Conservation (phyloP, 2,329 filamentous ascomycete species). For the Clarireedia homoeocarpa region DNA sequence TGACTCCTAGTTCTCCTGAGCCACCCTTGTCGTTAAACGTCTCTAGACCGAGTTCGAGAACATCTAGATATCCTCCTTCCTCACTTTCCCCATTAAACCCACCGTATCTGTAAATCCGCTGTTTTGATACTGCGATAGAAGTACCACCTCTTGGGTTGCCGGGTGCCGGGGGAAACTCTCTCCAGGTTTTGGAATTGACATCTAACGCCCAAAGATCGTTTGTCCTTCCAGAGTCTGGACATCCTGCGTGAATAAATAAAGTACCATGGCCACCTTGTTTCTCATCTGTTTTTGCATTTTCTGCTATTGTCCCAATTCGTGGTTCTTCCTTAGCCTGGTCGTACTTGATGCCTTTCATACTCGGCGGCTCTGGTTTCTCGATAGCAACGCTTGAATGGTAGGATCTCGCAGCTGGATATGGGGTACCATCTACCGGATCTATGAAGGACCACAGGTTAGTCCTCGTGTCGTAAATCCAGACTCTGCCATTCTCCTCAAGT, state of each 20-base stretch:
- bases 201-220: slow-evolving; percentile 75
- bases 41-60: slow-evolving; percentile 50
- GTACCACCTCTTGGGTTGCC: slow-evolving; percentile 59
- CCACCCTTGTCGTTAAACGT: slow-evolving; percentile 43
- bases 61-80: slow-evolving; percentile 64
- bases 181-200: slow-evolving; percentile 57
- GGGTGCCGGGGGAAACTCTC: slow-evolving; percentile 57
- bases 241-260: slow-evolving; percentile 71
- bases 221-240: slow-evolving; percentile 50
- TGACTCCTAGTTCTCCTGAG: slow-evolving; percentile 42
- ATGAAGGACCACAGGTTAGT: slow-evolving; percentile 57
- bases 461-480: slow-evolving; percentile 69
- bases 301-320: slow-evolving; percentile 49
- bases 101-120: slow-evolving; percentile 68
- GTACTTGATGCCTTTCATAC: slow-evolving; percentile 20
- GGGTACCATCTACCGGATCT: slow-evolving; percentile 42
- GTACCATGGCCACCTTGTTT: slow-evolving; percentile 58
- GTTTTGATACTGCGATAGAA: slow-evolving; percentile 55
- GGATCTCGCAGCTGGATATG: slow-evolving; percentile 57
- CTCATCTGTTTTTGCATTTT: slow-evolving; percentile 47
- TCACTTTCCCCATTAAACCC: slow-evolving; percentile 67
- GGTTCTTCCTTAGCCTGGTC: slow-evolving; percentile 39
- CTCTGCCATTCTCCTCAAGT: slow-evolving; percentile 63
- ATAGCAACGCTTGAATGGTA: slow-evolving; percentile 58
- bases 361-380: slow-evolving; percentile 38